Conservation (phyloP, 116 monocot species). For the Papilionanthe hybrid region DNA sequence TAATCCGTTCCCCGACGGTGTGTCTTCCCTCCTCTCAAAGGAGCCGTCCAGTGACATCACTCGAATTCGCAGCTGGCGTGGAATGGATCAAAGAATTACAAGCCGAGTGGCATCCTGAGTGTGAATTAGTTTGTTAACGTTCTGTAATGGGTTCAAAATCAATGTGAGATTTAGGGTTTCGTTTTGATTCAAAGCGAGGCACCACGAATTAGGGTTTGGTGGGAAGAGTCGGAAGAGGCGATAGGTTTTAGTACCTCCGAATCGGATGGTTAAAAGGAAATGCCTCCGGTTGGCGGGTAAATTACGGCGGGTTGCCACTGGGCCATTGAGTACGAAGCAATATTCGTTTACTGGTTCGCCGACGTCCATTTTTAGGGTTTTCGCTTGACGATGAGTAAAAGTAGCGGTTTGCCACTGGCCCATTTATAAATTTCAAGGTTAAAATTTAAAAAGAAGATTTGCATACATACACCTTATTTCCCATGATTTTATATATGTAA, state of each 20-base stretch:
- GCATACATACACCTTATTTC: too few relatives aligned
- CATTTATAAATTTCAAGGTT: too few relatives aligned
- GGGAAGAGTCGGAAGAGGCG: not conserved
- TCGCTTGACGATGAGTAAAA: too few relatives aligned
- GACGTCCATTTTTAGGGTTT: not conserved
- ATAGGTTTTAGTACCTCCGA: not conserved
- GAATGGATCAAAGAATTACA: slow-evolving; percentile 1
- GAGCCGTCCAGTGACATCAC: slow-evolving; percentile 44
- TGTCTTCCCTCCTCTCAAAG: slow-evolving; percentile 33
- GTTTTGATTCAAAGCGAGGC: not conserved
- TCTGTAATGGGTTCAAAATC: not conserved
- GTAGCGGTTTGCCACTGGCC: too few relatives aligned
- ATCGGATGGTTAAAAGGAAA: not conserved
- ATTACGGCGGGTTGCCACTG: not conserved
- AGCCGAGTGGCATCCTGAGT: not conserved
- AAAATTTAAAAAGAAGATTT: too few relatives aligned
- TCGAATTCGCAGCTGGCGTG: slow-evolving; percentile 8
- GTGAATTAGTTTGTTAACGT: not conserved
- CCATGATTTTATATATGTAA: too few relatives aligned
- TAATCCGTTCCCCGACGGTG: slow-evolving; percentile 19
- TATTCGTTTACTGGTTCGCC: not conserved
- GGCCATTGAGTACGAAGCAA: not conserved
- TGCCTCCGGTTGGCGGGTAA: not conserved
- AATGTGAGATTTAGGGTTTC: not conserved
- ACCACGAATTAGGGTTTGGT: not conserved